These are phyloP conservation scores for Salmacisia buchloeana DNA, from an alignment of 1,284 basidiomycete genomes.

Conservation along the genomic window DNA sequence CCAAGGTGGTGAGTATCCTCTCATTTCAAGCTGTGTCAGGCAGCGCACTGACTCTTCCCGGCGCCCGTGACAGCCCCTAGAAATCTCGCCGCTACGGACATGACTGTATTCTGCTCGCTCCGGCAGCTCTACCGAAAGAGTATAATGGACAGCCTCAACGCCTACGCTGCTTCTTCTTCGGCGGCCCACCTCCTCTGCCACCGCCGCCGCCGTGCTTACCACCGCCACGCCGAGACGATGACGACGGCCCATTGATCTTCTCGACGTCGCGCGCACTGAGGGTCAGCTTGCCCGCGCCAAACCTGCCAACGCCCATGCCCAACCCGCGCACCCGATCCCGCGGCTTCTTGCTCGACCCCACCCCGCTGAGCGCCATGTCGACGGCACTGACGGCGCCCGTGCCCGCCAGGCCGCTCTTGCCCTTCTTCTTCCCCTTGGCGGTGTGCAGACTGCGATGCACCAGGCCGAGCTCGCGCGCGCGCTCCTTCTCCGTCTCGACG, in stretches of 20 bases:
- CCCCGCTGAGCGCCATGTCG: constrained; percentile 27
- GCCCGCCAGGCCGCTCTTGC: neutral
- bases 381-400: constrained; percentile 25
- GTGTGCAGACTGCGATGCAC: constrained; percentile 39
- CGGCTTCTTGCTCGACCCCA: constrained; percentile 21
- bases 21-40: neutral
- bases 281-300: constrained; percentile 36
- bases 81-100: neutral
- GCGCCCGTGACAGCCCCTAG: neutral
- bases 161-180: neutral
- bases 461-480: constrained; percentile 43
- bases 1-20: constrained; percentile 30
- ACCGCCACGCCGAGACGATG: too few relatives aligned
- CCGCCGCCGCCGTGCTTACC: neutral
- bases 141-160: neutral
- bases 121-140: too few relatives aligned
- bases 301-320: constrained; percentile 45
- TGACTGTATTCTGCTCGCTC: too few relatives aligned
- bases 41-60: neutral
- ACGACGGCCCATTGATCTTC: constrained; percentile 28
- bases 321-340: constrained; percentile 25
- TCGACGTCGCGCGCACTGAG: constrained; percentile 33
- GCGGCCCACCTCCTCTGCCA: neutral
- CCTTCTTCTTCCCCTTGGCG: constrained; percentile 21
- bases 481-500: constrained; percentile 39